Percentiles rank a stretch among this genome's conserved stretches.
These are phyloP conservation scores for Corynespora cassiicola DNA, from an alignment of 2,329 filamentous ascomycete species.

Conservation along the genomic window DNA sequence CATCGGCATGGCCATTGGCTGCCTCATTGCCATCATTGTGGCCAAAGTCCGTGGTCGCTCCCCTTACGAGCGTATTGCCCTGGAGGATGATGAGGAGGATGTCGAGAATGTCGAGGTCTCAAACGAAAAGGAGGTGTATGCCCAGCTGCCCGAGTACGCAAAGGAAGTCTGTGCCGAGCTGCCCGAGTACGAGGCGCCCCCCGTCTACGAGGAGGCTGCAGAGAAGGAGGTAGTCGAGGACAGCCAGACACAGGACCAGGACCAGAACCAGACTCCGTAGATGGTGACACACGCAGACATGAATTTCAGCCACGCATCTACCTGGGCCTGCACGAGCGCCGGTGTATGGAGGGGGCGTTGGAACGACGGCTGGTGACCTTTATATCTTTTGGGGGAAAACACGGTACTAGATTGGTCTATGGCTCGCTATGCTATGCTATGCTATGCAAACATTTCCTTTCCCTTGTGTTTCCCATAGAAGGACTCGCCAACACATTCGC, in stretches of 20 bases:
- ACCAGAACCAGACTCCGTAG: no score
- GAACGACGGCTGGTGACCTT: no score
- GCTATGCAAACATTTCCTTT: no score
- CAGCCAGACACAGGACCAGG: no score
- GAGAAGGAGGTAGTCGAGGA: constrained; percentile 40
- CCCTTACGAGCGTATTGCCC: constrained; percentile 39
- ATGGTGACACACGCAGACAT: no score
- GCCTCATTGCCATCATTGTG: constrained; percentile 65
- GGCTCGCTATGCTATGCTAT: no score
- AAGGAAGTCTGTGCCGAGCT: constrained; percentile 40
- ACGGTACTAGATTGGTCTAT: no score
- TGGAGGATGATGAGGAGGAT: constrained; percentile 36
- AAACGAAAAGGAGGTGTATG: constrained; percentile 41
- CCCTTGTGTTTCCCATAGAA: constrained; percentile 15
- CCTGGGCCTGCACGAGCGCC: no score
- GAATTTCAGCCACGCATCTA: no score
- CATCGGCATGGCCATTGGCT: constrained; percentile 71
- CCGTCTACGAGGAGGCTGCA: constrained; percentile 43
- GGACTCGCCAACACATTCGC: no score
- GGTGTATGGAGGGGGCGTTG: no score
- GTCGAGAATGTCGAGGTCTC: constrained; percentile 12
- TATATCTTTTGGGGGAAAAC: no score
- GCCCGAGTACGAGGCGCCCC: constrained; percentile 45
- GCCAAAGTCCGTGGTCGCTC: constrained; percentile 59
- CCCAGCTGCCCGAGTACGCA: constrained; percentile 43